These are phyloP conservation scores for Jaapia argillacea DNA, from an alignment of 768 basidiomycete genomes.

Conservation along the genomic window DNA sequence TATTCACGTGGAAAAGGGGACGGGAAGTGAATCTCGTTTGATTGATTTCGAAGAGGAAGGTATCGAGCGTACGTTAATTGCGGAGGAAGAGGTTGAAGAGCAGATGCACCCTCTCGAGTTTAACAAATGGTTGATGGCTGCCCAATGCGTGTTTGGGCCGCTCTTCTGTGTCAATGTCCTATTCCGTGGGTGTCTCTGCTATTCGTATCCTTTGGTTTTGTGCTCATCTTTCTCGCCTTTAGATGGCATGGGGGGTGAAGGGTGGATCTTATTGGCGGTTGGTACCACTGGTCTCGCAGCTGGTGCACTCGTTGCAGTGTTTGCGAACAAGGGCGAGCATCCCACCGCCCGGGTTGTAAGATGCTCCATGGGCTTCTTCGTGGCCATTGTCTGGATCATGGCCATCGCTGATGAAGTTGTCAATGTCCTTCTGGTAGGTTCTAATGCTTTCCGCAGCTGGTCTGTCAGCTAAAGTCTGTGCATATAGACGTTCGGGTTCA, in stretches of 20 bases:
- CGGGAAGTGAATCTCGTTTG: constrained; percentile 32
- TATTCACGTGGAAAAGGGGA: constrained; percentile 29
- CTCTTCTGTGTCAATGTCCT: constrained; percentile 65
- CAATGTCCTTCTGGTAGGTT: constrained; percentile 69
- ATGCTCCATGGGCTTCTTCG: constrained; percentile 85
- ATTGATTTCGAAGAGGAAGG: constrained; percentile 73
- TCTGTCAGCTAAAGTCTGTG: constrained; percentile 6
- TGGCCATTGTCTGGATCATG: constrained; percentile 96
- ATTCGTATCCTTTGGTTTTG: not conserved
- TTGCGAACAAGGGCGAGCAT: constrained; percentile 49
- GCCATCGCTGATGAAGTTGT: constrained; percentile 96
- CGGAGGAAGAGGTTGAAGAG: constrained; percentile 65
- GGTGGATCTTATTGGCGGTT: constrained; percentile 45
- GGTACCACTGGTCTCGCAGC: constrained; percentile 43
- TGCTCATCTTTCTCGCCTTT: too few relatives aligned
- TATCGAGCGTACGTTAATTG: constrained; percentile 55
- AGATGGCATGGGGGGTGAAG: constrained; percentile 37
- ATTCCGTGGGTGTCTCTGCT: constrained; percentile 47
- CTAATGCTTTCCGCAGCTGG: not conserved
- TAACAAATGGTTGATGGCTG: constrained; percentile 78
- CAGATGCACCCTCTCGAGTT: constrained; percentile 56
- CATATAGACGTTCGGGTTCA: constrained; percentile 76
- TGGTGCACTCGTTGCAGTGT: constrained; percentile 46
- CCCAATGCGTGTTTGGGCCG: constrained; percentile 78
- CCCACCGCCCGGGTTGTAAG: constrained; percentile 53